phyloP scores from a whole-genome alignment of 495 filamentous ascomycete species.

The Jackrogersella minutella region DNA sequence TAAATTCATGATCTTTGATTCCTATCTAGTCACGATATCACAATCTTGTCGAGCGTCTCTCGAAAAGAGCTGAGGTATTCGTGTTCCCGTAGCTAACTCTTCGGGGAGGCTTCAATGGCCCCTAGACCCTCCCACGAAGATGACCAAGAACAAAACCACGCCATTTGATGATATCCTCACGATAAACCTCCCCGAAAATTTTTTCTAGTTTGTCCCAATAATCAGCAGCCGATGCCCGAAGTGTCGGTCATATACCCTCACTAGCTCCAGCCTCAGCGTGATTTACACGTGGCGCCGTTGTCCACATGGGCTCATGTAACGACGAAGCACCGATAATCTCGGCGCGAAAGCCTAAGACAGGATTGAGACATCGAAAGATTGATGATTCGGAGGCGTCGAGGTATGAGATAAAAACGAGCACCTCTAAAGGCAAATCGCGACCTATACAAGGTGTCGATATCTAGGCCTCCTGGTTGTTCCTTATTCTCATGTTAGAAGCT shows the following conservation, averaged over 20 bases:
- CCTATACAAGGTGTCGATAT: background rate
- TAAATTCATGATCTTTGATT: background rate
- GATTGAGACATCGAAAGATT: slow-evolving; percentile 39
- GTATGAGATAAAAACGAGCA: background rate
- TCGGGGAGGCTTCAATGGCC: background rate
- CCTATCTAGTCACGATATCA: background rate
- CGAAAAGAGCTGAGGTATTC: background rate
- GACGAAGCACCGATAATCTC: background rate
- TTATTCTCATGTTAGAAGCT: background rate
- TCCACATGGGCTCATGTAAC: background rate
- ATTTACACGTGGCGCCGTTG: slow-evolving; percentile 20
- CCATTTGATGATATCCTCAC: slow-evolving; percentile 16
- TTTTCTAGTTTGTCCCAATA: background rate
- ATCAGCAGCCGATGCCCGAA: background rate
- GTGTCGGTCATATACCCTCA: slow-evolving; percentile 5
- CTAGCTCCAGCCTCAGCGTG: slow-evolving; percentile 9
- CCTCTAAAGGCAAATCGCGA: background rate
- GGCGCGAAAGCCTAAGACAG: slow-evolving; percentile 30
- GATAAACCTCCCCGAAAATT: background rate
- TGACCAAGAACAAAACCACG: background rate
- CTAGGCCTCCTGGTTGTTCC: background rate
- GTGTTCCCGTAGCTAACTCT: slow-evolving; percentile 19
- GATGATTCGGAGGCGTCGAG: background rate
- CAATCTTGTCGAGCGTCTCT: background rate
- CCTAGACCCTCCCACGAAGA: background rate